Evolutionary conservation across 2,329 filamentous ascomycete genomes (phyloP).

Genomic region (Zymoseptoria ardabiliae): DNA sequence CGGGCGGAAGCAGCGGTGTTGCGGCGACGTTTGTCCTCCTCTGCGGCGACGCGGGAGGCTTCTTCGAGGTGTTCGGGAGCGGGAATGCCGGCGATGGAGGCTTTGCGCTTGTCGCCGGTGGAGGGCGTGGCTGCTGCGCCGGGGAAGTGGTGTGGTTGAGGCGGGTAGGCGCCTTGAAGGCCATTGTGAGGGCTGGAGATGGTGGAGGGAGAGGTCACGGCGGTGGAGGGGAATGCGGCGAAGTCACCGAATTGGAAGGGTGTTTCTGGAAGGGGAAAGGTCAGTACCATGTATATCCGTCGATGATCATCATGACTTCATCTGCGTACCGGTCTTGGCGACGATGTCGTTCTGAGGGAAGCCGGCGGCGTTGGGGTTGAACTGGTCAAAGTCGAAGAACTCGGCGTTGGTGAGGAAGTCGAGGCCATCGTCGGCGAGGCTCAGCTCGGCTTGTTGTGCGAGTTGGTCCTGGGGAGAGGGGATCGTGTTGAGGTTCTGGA

Average conservation of each 20-base stretch:
- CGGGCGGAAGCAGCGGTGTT: conserved; percentile 48
- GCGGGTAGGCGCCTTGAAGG: conserved; percentile 24
- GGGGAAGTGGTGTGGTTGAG: conserved; percentile 18
- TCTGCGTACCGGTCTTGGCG: conserved; percentile 13
- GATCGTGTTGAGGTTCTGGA: conserved; percentile 74
- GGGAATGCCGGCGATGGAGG: conserved; percentile 29
- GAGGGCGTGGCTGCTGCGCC: conserved; percentile 9
- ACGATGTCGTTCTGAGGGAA: conserved; percentile 5
- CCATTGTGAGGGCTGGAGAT: conserved; percentile 22
- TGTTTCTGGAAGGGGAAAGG: too few species aligned
- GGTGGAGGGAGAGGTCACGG: conserved; percentile 19
- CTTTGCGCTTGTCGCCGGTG: conserved; percentile 41
- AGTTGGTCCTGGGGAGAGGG: conserved; percentile 56
- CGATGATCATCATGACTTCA: conserved; percentile 1
- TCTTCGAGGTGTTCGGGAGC: conserved; percentile 37
- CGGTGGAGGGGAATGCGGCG: conserved; percentile 29
- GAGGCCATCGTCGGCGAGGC: conserved; percentile 48
- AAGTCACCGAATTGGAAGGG: conserved; percentile 44
- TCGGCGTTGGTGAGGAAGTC: conserved; percentile 51
- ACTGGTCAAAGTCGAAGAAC: conserved; percentile 60
- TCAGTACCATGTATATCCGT: too few species aligned
- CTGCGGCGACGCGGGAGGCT: conserved; percentile 39
- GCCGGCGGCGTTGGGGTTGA: conserved; percentile 13
- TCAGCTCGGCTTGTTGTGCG: conserved; percentile 45
- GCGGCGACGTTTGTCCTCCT: conserved; percentile 48